phyloP scores from a whole-genome alignment of 2,329 filamentous ascomycete species.

The Fusarium citri region DNA sequence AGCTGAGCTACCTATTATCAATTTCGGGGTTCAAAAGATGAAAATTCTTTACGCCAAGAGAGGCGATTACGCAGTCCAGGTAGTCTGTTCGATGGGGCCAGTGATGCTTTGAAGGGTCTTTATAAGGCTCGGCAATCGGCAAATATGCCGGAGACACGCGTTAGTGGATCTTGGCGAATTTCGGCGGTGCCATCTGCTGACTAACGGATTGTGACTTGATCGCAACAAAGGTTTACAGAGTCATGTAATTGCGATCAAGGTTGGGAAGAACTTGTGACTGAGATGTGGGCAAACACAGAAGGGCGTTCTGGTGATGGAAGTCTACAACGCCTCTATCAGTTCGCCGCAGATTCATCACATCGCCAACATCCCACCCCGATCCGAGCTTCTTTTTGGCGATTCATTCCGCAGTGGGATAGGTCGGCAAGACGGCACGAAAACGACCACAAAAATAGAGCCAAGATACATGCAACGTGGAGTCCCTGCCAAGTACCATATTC shows the following conservation, averaged over 20 bases:
- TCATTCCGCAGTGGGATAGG: background rate
- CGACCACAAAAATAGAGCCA: background rate
- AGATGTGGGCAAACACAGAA: too few species aligned
- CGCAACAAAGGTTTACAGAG: background rate
- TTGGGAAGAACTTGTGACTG: background rate
- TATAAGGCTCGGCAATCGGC: background rate
- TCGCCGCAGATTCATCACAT: background rate
- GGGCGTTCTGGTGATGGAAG: too few species aligned
- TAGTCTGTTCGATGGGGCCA: background rate
- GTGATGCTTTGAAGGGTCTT: background rate
- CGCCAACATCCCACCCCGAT: background rate
- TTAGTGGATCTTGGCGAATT: background rate
- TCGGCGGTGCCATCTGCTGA: too few species aligned
- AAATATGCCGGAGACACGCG: background rate
- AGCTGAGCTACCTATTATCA: background rate
- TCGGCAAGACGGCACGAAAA: background rate
- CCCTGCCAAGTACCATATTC: background rate
- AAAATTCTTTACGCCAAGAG: background rate
- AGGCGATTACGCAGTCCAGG: background rate
- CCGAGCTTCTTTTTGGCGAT: background rate
- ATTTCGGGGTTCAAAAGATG: background rate
- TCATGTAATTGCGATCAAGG: accelerated
- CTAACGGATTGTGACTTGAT: too few species aligned
- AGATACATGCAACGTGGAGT: background rate
- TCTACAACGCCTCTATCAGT: background rate